Conservation (phyloP, 768 basidiomycete genomes). For the Naematelia aurantialba region DNA sequence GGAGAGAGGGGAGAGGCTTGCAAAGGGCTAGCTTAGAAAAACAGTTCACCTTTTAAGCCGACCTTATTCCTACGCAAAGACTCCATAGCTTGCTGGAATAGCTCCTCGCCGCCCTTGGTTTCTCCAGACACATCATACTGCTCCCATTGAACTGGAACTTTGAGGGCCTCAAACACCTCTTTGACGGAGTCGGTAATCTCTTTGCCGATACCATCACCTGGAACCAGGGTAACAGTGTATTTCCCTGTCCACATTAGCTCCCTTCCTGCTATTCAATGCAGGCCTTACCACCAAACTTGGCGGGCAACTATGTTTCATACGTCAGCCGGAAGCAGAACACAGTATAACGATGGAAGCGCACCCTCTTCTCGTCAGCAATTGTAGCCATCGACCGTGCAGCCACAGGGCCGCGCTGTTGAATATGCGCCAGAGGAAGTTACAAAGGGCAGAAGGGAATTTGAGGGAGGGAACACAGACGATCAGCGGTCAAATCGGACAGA, state of each 20-base stretch:
- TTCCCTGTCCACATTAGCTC: constrained; percentile 28
- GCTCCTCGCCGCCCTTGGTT: constrained; percentile 85
- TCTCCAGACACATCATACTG: constrained; percentile 97
- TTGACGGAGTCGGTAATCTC: constrained; percentile 98
- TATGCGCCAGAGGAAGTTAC: no score
- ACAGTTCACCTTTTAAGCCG: constrained; percentile 80
- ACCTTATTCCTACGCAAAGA: constrained; percentile 95
- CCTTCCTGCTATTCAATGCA: neutral
- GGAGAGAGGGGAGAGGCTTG: neutral
- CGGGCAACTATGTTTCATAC: constrained; percentile 35
- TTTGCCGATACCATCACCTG: constrained; percentile 94
- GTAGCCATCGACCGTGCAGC: constrained; percentile 36
- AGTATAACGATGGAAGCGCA: constrained; percentile 13
- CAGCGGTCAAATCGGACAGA: no score
- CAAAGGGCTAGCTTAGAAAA: neutral
- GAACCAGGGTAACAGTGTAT: constrained; percentile 78
- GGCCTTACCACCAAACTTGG: constrained; percentile 47
- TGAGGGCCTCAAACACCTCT: constrained; percentile 95
- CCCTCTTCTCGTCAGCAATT: constrained; percentile 30
- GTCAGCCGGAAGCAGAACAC: neutral
- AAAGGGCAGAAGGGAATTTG: no score
- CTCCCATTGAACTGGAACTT: constrained; percentile 98
- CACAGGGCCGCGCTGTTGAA: constrained; percentile 9
- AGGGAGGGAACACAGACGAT: no score
- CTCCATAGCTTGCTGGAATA: constrained; percentile 98